phyloP scores from a whole-genome alignment of 176 grass and related monocot species.

The Luzula sylvatica region DNA sequence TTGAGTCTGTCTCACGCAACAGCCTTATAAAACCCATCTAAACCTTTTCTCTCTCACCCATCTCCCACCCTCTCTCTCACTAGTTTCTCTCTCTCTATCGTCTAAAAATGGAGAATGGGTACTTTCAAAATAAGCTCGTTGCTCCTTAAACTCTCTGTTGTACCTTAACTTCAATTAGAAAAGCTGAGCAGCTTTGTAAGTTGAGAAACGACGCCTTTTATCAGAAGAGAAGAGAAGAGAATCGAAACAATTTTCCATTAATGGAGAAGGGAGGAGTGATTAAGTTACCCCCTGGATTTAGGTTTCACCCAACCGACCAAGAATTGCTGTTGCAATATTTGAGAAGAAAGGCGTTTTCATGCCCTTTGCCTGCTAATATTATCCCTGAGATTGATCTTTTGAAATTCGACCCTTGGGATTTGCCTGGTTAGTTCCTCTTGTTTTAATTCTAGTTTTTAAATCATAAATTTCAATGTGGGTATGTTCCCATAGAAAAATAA shows the following conservation, averaged over 20 bases:
- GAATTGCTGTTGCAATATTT: slow-evolving; percentile 68
- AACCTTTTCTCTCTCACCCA: slow-evolving; percentile 5
- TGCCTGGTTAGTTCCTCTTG: slow-evolving; percentile 21
- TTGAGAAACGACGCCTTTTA: neutral
- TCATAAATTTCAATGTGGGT: neutral
- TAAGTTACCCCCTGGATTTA: slow-evolving; percentile 49
- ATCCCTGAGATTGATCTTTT: slow-evolving; percentile 63
- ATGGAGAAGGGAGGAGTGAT: slow-evolving; percentile 13
- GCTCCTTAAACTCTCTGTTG: neutral
- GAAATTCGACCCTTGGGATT: slow-evolving; percentile 50
- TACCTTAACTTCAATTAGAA: neutral
- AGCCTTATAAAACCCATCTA: slow-evolving; percentile 14
- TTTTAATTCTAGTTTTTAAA: neutral
- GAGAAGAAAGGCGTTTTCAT: slow-evolving; percentile 34
- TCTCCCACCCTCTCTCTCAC: neutral
- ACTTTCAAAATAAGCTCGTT: neutral
- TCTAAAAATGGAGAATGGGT: neutral
- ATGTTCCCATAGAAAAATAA: neutral
- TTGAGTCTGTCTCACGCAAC: slow-evolving; percentile 61
- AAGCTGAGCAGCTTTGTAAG: neutral
- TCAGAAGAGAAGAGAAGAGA: slow-evolving; percentile 5
- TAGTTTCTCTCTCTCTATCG: neutral
- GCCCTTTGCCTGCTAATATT: slow-evolving; percentile 39
- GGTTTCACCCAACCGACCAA: slow-evolving; percentile 60
- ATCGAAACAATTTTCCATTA: neutral